phyloP scores from a whole-genome alignment of 208 protist genomes.

The Kentomonas sorsogonicus region DNA sequence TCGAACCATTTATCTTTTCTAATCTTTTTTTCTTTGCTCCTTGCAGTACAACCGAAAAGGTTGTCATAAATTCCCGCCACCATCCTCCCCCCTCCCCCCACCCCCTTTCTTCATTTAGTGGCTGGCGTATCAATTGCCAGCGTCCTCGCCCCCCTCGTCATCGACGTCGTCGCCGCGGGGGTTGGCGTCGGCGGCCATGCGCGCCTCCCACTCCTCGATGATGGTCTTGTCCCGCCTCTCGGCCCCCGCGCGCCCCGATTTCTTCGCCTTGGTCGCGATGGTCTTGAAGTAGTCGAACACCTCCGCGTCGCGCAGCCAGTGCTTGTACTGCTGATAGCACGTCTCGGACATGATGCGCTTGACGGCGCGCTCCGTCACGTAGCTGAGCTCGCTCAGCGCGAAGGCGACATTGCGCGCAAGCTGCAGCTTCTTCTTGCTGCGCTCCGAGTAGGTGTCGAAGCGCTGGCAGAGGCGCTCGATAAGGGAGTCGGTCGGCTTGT shows the following conservation, averaged over 20 bases:
- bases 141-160: conserved; percentile 13
- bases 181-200: conserved; percentile 52
- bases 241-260: conserved; percentile 30
- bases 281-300: conserved; percentile 77
- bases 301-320: conserved; percentile 72
- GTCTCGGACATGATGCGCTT: conserved; percentile 76
- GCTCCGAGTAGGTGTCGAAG: conserved; percentile 77
- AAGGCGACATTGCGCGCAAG: conserved; percentile 81
- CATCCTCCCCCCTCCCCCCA: too few species aligned
- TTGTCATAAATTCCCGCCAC: too few species aligned
- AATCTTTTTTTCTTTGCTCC: too few species aligned
- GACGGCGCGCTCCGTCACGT: conserved; percentile 67
- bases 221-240: conserved; percentile 63
- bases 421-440: conserved; percentile 57
- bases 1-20: too few species aligned
- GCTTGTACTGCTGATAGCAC: conserved; percentile 86
- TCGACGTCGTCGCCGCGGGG: conserved; percentile 14
- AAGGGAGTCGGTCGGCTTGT: conserved; percentile 86
- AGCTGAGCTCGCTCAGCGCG: conserved; percentile 78
- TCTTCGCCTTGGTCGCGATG: conserved; percentile 75
- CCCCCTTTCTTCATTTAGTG: too few species aligned
- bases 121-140: too few species aligned
- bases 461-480: conserved; percentile 83
- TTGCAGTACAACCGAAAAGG: too few species aligned
- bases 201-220: conserved; percentile 84